A percentile compares a stretch with the other conserved stretches of the same genome.
Evolutionary conservation across 192 early-diverging fungal species (phyloP).

Genomic region (Piromyces sp.): DNA sequence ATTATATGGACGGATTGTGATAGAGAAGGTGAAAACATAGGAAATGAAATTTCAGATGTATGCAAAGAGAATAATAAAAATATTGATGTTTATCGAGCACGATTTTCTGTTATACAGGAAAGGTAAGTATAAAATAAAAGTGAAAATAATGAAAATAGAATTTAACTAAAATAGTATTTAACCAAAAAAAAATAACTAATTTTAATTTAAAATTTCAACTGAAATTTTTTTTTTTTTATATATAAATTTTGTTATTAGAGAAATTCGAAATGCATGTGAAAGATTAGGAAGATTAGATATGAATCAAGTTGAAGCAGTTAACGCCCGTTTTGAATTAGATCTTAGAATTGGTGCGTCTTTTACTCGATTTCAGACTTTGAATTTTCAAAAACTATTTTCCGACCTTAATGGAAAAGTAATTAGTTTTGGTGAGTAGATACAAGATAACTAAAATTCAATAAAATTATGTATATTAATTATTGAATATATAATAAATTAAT

Average conservation of each 20-base stretch:
- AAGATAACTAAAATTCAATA: too few relatives aligned
- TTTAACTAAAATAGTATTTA: too few relatives aligned
- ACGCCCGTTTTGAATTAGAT: constrained; percentile 73
- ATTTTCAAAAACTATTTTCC: constrained; percentile 31
- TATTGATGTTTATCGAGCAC: constrained; percentile 59
- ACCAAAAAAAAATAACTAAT: too few relatives aligned
- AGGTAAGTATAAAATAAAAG: constrained; percentile 15
- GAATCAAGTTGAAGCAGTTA: constrained; percentile 58
- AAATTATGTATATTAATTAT: too few relatives aligned
- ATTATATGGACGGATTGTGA: constrained; percentile 99
- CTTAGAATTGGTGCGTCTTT: constrained; percentile 78
- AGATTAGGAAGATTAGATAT: constrained; percentile 54
- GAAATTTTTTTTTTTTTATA: too few relatives aligned
- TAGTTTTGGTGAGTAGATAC: constrained; percentile 77
- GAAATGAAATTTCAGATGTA: constrained; percentile 56
- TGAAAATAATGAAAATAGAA: too few relatives aligned
- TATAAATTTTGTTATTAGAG: too few relatives aligned
- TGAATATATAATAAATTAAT: not conserved
- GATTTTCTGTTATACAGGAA: constrained; percentile 72
- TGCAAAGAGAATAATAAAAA: constrained; percentile 41
- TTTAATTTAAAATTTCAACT: too few relatives aligned
- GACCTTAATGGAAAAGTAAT: constrained; percentile 42
- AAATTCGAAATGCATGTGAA: constrained; percentile 60
- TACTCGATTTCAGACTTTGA: constrained; percentile 77
- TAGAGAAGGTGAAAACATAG: constrained; percentile 88